Conservation (phyloP, 2,329 filamentous ascomycete species). For the Nemania sp. region DNA sequence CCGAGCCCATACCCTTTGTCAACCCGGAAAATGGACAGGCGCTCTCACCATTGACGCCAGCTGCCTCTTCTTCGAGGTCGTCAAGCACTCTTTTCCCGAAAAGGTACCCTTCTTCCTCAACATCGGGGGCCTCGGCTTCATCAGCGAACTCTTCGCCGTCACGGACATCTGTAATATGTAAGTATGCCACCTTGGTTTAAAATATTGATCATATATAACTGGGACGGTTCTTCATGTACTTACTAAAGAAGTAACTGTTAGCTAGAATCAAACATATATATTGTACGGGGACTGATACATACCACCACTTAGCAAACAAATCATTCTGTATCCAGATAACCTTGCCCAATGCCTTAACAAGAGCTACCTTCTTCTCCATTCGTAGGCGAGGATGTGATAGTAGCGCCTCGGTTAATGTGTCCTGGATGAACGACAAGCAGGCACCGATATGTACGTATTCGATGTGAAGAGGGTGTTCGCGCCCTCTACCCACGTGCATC, state of each 20-base stretch:
- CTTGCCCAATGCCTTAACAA: slow-evolving; percentile 82
- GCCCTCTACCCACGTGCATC: slow-evolving; percentile 84
- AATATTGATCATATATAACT: not conserved
- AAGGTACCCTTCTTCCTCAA: slow-evolving; percentile 73
- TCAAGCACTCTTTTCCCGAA: slow-evolving; percentile 71
- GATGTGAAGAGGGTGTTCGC: slow-evolving; percentile 78
- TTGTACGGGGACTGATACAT: slow-evolving; percentile 50
- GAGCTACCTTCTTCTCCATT: slow-evolving; percentile 75
- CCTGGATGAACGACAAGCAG: slow-evolving; percentile 80
- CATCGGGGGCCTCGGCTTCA: slow-evolving; percentile 59
- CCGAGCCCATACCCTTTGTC: slow-evolving; percentile 23
- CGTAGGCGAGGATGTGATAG: slow-evolving; percentile 76
- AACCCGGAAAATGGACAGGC: slow-evolving; percentile 46
- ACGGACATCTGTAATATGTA: slow-evolving; percentile 57
- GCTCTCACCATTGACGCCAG: slow-evolving; percentile 14
- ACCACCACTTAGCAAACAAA: slow-evolving; percentile 81
- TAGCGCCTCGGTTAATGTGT: slow-evolving; percentile 81
- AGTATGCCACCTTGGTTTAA: slow-evolving; percentile 7
- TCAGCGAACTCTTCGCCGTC: slow-evolving; percentile 70
- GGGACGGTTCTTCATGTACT: slow-evolving; percentile 15
- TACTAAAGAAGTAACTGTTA: slow-evolving; percentile 28
- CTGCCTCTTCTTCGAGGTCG: slow-evolving; percentile 55
- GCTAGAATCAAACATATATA: slow-evolving; percentile 1
- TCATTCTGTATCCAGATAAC: slow-evolving; percentile 92
- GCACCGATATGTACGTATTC: slow-evolving; percentile 84